phyloP scores from a whole-genome alignment of 202 grass and related monocot genomes.

The Tripidium arundinaceum region DNA sequence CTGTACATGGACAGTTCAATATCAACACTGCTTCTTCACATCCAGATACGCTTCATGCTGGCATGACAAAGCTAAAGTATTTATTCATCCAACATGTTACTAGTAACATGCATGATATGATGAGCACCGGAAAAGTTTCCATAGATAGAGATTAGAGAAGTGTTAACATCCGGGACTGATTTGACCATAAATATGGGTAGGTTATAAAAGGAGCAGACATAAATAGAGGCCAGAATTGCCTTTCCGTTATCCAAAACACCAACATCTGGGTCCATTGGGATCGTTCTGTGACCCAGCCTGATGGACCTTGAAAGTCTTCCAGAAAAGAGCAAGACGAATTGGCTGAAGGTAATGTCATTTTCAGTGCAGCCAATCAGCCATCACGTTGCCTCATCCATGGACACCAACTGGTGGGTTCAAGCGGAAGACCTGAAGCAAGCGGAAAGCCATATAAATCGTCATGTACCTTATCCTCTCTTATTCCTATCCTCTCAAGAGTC shows the following conservation, averaged over 20 bases:
- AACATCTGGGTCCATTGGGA: neutral
- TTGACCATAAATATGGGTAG: neutral
- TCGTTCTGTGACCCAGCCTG: neutral
- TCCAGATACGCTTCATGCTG: conserved; percentile 7
- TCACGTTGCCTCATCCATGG: conserved; percentile 17
- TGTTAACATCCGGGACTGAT: neutral
- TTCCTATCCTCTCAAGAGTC: conserved; percentile 19
- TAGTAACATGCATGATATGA: neutral
- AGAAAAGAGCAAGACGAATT: conserved; percentile 8
- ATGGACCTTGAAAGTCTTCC: neutral
- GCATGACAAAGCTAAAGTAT: neutral
- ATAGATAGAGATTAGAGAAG: neutral
- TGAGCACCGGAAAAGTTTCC: neutral
- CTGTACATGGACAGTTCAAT: conserved; percentile 1
- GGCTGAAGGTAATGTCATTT: conserved; percentile 13
- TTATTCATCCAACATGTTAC: neutral
- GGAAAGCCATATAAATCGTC: conserved; percentile 1
- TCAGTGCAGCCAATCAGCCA: conserved; percentile 5
- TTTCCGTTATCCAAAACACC: neutral
- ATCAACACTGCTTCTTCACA: neutral
- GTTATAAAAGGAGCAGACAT: neutral
- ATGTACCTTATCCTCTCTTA: conserved; percentile 26
- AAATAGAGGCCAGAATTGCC: neutral
- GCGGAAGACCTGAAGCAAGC: neutral
- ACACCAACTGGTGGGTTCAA: conserved; percentile 9